Conservation (phyloP, 2,329 filamentous ascomycete genomes). For the Botrytis fragariae region DNA sequence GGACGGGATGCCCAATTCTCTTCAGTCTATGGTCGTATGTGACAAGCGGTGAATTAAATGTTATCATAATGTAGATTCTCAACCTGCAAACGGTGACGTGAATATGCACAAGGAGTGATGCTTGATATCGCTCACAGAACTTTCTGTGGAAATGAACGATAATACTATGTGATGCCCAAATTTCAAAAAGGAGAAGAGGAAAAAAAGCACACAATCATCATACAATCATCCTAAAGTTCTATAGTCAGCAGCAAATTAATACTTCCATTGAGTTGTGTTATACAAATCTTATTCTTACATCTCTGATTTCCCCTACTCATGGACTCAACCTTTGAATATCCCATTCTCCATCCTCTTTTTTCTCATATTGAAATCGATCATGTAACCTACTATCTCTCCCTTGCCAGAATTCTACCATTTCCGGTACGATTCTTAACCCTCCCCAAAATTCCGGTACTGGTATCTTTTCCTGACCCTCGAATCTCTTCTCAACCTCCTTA, state of each 20-base stretch:
- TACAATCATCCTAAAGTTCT: neutral
- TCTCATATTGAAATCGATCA: slow-evolving; percentile 86
- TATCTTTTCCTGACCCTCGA: slow-evolving; percentile 73
- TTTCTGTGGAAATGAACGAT: neutral
- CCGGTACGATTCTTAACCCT: slow-evolving; percentile 79
- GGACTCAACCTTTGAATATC: slow-evolving; percentile 72
- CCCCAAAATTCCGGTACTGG: slow-evolving; percentile 95
- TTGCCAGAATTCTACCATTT: slow-evolving; percentile 94
- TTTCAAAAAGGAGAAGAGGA: neutral
- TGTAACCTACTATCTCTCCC: slow-evolving; percentile 86
- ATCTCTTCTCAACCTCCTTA: slow-evolving; percentile 70
- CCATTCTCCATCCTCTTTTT: slow-evolving; percentile 57
- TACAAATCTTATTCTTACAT: neutral
- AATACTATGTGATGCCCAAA: neutral
- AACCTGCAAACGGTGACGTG: neutral
- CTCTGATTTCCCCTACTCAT: slow-evolving; percentile 38
- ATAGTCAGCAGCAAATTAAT: neutral
- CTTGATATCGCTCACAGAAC: neutral
- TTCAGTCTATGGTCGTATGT: no score
- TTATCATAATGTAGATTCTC: neutral
- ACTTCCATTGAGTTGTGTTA: neutral
- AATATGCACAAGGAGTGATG: no score
- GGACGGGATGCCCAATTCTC: neutral
- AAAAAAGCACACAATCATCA: neutral
- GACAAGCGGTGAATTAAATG: neutral